A percentile compares a stretch with the other conserved stretches of the same genome.
Evolutionary conservation across 2,329 filamentous ascomycete genomes (phyloP).

Genomic region (Cyclaneusma minus): DNA sequence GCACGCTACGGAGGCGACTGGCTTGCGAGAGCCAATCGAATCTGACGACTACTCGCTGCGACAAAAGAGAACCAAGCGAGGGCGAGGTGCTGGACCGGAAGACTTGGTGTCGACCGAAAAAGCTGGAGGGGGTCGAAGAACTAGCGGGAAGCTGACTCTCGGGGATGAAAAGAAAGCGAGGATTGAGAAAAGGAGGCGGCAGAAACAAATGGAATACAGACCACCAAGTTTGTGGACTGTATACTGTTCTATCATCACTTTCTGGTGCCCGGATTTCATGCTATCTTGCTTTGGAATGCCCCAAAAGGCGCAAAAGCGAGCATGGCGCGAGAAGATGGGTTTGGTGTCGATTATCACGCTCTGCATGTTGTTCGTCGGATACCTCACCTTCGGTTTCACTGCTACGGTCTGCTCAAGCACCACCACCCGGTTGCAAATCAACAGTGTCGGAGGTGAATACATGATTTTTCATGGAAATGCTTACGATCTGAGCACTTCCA

Average conservation of each 20-base stretch:
- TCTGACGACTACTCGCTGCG: conserved; percentile 13
- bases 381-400: conserved; percentile 93
- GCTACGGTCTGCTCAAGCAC: conserved; percentile 67
- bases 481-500: conserved; percentile 64
- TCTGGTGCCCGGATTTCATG: conserved; percentile 81
- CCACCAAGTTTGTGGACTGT: conserved; percentile 88
- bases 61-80: conserved; percentile 10
- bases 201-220: conserved; percentile 40
- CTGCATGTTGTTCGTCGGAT: conserved; percentile 83
- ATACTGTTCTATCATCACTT: conserved; percentile 87
- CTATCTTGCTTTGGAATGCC: conserved; percentile 75
- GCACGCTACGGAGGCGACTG: conserved; percentile 15
- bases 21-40: conserved; percentile 16
- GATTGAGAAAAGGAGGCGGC: conserved; percentile 44
- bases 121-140: conserved; percentile 14
- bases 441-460: conserved; percentile 66
- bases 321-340: conserved; percentile 97
- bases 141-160: conserved; percentile 18
- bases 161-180: conserved; percentile 39
- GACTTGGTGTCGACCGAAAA: conserved; percentile 11
- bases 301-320: conserved; percentile 72
- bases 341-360: conserved; percentile 82
- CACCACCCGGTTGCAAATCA: conserved; percentile 59
- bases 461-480: conserved; percentile 95
- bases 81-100: conserved; percentile 11